phyloP scores from a whole-genome alignment of 2,329 filamentous ascomycete species.

The Neofusicoccum umdonicola region DNA sequence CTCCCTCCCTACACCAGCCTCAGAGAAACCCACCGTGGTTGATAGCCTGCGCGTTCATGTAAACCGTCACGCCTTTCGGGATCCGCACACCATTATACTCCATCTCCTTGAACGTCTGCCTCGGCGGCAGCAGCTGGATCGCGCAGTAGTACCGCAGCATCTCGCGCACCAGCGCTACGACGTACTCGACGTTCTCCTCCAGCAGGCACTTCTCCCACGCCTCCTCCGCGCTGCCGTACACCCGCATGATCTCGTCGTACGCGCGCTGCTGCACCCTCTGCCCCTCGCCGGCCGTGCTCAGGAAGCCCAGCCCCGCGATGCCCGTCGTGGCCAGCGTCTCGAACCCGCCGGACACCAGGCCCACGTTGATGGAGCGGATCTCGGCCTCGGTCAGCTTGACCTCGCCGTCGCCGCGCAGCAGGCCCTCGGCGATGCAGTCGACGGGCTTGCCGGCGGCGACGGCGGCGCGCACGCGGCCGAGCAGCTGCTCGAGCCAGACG shows the following conservation, averaged over 20 bases:
- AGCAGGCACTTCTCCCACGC: conserved; percentile 13
- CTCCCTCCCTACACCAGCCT: too few species aligned
- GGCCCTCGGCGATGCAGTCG: neutral
- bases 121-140: conserved; percentile 15
- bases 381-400: conserved; percentile 7
- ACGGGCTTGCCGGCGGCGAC: neutral
- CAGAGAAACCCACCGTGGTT: conserved; percentile 5
- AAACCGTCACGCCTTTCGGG: conserved; percentile 11
- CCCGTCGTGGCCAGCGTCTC: conserved; percentile 15
- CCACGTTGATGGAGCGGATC: conserved; percentile 16
- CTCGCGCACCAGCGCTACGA: conserved; percentile 10
- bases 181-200: conserved; percentile 13
- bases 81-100: conserved; percentile 5
- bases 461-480: neutral
- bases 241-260: conserved; percentile 8
- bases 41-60: conserved; percentile 17
- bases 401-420: neutral
- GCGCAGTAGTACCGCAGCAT: conserved; percentile 17
- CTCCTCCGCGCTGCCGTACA: neutral
- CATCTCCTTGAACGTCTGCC: conserved; percentile 11
- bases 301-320: conserved; percentile 5
- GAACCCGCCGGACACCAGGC: conserved; percentile 6
- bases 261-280: conserved; percentile 7
- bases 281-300: neutral
- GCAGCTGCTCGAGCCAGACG: conserved; percentile 11